phyloP scores from a whole-genome alignment of 495 filamentous ascomycete genomes.

The Podospora appendiculata region DNA sequence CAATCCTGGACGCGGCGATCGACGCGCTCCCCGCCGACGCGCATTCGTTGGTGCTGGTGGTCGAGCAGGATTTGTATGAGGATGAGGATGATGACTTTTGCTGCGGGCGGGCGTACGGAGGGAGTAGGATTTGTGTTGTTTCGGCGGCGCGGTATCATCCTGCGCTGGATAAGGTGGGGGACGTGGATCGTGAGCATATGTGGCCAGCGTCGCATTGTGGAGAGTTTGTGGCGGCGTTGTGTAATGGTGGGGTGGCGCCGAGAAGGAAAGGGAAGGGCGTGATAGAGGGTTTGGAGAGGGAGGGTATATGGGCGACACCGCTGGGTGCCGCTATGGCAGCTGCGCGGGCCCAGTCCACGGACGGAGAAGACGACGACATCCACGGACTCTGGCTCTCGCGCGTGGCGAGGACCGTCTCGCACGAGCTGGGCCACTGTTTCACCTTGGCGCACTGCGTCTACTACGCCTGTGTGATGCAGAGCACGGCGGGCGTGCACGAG shows the following conservation, averaged over 20 bases:
- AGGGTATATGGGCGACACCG: not conserved
- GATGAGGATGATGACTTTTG: constrained; percentile 60
- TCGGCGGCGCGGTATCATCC: constrained; percentile 55
- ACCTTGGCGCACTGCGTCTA: constrained; percentile 59
- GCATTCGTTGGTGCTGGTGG: constrained; percentile 49
- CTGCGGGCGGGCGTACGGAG: constrained; percentile 61
- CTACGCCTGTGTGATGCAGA: constrained; percentile 65
- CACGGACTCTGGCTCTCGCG: constrained; percentile 48
- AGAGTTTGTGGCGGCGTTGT: constrained; percentile 35
- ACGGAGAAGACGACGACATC: not conserved
- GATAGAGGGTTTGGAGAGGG: not conserved
- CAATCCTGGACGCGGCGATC: constrained; percentile 54
- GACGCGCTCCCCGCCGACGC: constrained; percentile 51
- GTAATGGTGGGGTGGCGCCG: too few relatives aligned
- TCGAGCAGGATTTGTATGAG: constrained; percentile 59
- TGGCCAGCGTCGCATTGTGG: constrained; percentile 60
- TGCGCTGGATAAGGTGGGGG: constrained; percentile 32
- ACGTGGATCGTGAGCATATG: constrained; percentile 44
- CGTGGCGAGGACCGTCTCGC: constrained; percentile 48
- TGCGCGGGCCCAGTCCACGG: too few relatives aligned
- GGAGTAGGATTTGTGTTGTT: constrained; percentile 51
- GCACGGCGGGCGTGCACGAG: constrained; percentile 50
- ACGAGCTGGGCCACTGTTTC: constrained; percentile 63
- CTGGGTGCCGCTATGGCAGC: constrained; percentile 9
- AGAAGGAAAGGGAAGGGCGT: constrained; percentile 2